A percentile compares a stretch with the other conserved stretches of the same genome.
phyloP scores from a whole-genome alignment of 2,329 filamentous ascomycete species.

The Sclerotiophoma versabilis region DNA sequence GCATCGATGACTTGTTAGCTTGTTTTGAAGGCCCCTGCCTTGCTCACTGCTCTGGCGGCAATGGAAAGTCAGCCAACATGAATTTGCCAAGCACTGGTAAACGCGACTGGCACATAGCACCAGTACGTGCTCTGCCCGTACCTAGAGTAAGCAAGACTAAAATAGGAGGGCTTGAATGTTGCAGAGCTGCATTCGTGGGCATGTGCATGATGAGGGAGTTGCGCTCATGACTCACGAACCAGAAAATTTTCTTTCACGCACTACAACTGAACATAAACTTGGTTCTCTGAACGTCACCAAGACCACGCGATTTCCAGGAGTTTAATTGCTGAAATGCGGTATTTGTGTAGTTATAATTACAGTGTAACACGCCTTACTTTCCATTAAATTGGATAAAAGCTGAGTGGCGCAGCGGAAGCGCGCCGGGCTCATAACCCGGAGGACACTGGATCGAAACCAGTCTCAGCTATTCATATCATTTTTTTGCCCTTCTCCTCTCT shows the following conservation, averaged over 20 bases:
- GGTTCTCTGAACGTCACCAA: too few relatives aligned
- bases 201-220: not conserved
- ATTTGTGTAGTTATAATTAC: not conserved
- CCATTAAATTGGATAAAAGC: constrained; percentile 18
- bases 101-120: not conserved
- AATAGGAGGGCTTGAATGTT: not conserved
- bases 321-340: too few relatives aligned
- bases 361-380: not conserved
- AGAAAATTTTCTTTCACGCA: constrained; percentile 1
- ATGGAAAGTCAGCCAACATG: constrained; percentile 9
- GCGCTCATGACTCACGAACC: not conserved
- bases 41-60: constrained; percentile 22
- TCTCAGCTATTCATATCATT: constrained; percentile 20
- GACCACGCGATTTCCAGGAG: too few relatives aligned
- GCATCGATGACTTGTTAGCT: not conserved
- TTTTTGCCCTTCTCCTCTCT: not conserved
- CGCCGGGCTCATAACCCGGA: constrained; percentile 45
- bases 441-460: constrained; percentile 35
- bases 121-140: not conserved
- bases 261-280: not conserved
- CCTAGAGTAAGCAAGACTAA: not conserved
- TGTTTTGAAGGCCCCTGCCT: not conserved
- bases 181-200: constrained; percentile 1
- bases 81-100: constrained; percentile 12
- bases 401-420: constrained; percentile 42